Base-by-base conservation (phyloP, 768 basidiomycete genomes). In the Gyrodon lividus region DNA sequence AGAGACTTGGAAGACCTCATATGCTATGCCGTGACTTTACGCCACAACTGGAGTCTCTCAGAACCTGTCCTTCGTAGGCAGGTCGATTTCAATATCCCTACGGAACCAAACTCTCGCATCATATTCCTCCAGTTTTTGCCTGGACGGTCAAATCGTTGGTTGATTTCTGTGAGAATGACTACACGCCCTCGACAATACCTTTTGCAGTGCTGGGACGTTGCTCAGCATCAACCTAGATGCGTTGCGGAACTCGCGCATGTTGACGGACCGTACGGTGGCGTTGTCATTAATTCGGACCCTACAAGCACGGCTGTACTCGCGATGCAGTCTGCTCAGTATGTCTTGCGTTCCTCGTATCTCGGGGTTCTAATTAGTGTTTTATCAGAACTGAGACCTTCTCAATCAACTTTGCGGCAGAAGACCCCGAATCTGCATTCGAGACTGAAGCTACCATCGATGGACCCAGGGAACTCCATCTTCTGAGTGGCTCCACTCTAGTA, bases 161-260 rank as follows among this genome's bases (percentile, higher is more conserved):
- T 86, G 6, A 58, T 86, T 20, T 80, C 80, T 0, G 62, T 82
- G 26, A 70, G 69, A 0, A 68, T 56, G 57, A 59, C 52, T 1
- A 50, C 49, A 0, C 63, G 49, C 1, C 59, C 62, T 0, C 62
- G 67, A 16, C 42, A 54, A 12, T 75, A 72, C 24, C 65, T 65
- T 20, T 49, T 86, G 23, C 79, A 81, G 34, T 82, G 82, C 57
- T 86, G 85, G 85, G 80, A 86, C 55, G 40, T 83, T 8, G 43
- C 61, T 0, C 9, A 49, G 10, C 46, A 59, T 3, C 52, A 63
- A 0, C 74, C 77, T 0, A 55, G 44, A 7, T 80, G 77, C 54
- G 59, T 82, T 30, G 82, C 82, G 1, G 59, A 67, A 5, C 71
- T 73, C 44, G 50, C 14, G 1, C 67, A 59, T 56, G 59, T 48